These are phyloP conservation scores for Nemania diffusa DNA, from an alignment of 2,329 filamentous ascomycete genomes.

Conservation along the genomic window DNA sequence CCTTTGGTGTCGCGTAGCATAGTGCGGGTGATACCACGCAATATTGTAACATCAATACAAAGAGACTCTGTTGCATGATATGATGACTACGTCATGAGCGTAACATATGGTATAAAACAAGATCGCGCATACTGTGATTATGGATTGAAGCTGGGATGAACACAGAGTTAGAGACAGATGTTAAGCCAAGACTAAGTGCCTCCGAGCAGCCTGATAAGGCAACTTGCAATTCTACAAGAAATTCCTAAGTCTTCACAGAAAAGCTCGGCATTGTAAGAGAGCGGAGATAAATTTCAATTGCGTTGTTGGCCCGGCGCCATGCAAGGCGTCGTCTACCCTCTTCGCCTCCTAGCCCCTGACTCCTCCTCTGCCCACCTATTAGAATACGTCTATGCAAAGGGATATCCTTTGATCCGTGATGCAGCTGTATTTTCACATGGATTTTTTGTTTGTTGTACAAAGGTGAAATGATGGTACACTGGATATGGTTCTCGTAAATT, in stretches of 20 bases:
- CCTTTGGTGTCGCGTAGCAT: neutral
- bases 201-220: too few species aligned
- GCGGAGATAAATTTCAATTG: slow-evolving; percentile 33
- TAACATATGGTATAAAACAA: neutral
- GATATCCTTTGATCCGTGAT: slow-evolving; percentile 9
- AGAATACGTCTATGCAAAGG: slow-evolving; percentile 28
- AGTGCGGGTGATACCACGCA: neutral
- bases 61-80: slow-evolving; percentile 7
- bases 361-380: slow-evolving; percentile 16
- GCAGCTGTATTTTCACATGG: slow-evolving; percentile 19
- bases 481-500: slow-evolving; percentile 45
- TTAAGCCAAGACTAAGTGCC: neutral
- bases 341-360: neutral
- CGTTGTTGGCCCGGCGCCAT: slow-evolving; percentile 9
- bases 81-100: slow-evolving; percentile 3
- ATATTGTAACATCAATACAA: neutral
- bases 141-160: neutral
- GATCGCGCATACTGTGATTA: slow-evolving; percentile 10
- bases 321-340: slow-evolving; percentile 4
- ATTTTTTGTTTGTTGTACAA: slow-evolving; percentile 36
- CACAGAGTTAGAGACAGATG: neutral
- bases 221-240: too few species aligned
- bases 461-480: slow-evolving; percentile 36
- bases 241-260: neutral
- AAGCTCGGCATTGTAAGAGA: slow-evolving; percentile 6